Conservation (phyloP, 2,329 filamentous ascomycete species). For the Sclerotinia subarctica region DNA sequence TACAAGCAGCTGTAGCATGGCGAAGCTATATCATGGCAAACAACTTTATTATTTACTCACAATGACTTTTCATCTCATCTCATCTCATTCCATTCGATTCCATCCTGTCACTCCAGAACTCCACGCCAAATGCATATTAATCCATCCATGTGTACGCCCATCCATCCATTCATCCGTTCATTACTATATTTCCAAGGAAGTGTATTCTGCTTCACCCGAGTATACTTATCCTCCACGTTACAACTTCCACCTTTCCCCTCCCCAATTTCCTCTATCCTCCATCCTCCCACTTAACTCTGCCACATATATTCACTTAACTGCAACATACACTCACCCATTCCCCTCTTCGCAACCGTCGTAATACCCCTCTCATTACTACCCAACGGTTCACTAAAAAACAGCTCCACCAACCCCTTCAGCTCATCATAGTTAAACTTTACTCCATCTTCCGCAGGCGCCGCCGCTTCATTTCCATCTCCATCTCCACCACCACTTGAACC, state of each 20-base stretch:
- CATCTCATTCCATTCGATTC: not conserved
- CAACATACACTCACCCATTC: constrained; percentile 67
- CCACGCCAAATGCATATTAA: constrained; percentile 14
- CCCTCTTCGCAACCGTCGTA: constrained; percentile 62
- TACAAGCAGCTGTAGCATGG: not conserved
- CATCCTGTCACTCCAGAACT: not conserved
- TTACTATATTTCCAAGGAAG: not conserved
- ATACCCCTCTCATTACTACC: constrained; percentile 66
- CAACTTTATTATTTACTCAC: not conserved
- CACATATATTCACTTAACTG: constrained; percentile 71
- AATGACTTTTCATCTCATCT: not conserved
- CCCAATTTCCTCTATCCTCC: too few relatives aligned
- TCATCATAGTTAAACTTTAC: constrained; percentile 60
- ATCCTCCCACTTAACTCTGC: constrained; percentile 43
- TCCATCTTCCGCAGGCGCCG: constrained; percentile 38
- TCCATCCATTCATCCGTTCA: not conserved
- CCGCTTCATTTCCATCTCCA: constrained; percentile 54
- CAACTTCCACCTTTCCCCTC: not conserved
- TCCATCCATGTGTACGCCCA: not conserved
- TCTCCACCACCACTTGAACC: constrained; percentile 32
- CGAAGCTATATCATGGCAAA: not conserved
- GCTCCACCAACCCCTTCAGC: constrained; percentile 61
- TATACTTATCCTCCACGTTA: not conserved
- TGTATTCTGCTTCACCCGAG: not conserved
- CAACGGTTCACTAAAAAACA: constrained; percentile 66